These are phyloP conservation scores for Fusarium nurragi DNA, from an alignment of 2,329 filamentous ascomycete genomes.

Conservation along the genomic window DNA sequence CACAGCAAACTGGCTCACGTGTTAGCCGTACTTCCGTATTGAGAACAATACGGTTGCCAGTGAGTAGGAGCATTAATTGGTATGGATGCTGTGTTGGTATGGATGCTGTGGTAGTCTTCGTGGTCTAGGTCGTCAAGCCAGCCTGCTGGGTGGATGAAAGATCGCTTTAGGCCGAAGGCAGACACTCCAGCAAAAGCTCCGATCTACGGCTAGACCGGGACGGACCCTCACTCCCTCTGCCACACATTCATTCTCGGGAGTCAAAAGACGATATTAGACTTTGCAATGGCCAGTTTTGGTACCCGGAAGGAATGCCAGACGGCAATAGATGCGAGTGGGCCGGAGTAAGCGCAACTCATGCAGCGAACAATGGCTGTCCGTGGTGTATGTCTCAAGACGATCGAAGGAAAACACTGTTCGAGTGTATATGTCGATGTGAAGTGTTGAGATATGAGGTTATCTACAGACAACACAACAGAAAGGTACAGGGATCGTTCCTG, in stretches of 20 bases:
- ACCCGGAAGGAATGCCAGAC: slow-evolving; percentile 24
- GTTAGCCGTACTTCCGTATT: neutral
- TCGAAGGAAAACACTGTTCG: neutral
- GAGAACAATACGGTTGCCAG: neutral
- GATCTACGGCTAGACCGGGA: neutral
- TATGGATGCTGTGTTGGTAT: neutral
- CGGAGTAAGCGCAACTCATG: neutral
- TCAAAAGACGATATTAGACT: slow-evolving; percentile 1
- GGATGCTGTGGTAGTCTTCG: too few species aligned
- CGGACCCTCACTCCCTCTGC: neutral
- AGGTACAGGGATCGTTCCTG: neutral
- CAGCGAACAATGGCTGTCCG: neutral
- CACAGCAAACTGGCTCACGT: neutral
- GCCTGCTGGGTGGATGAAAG: neutral
- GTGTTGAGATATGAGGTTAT: neutral
- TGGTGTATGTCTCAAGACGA: neutral
- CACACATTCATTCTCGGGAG: slow-evolving; percentile 8
- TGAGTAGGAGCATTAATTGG: neutral
- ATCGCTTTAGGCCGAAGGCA: neutral
- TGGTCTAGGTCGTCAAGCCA: neutral
- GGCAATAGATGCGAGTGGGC: slow-evolving; percentile 7
- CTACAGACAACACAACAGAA: neutral
- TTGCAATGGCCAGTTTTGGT: slow-evolving; percentile 8
- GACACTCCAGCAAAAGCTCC: neutral
- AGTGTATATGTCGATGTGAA: neutral